These are phyloP conservation scores for Kuraishia borneana DNA, from an alignment of 805 yeast species.

Conservation along the genomic window DNA sequence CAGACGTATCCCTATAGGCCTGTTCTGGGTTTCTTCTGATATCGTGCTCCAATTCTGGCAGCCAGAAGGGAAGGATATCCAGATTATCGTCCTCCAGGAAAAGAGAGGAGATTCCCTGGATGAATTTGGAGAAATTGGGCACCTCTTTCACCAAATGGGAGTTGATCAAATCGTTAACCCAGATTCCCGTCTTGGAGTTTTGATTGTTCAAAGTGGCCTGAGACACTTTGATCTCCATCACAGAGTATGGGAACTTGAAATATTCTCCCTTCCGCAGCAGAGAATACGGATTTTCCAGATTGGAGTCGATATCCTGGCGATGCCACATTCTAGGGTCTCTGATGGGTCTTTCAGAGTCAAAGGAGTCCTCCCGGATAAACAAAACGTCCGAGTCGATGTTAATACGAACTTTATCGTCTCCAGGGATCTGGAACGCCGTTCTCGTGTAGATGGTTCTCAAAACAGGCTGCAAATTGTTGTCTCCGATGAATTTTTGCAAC, in stretches of 20 bases:
- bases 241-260: constrained; percentile 73
- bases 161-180: constrained; percentile 82
- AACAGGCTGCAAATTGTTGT: constrained; percentile 69
- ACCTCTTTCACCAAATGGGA: constrained; percentile 85
- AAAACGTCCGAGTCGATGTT: constrained; percentile 82
- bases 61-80: constrained; percentile 90
- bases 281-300: constrained; percentile 55
- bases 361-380: constrained; percentile 83
- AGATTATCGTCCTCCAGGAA: constrained; percentile 85
- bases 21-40: constrained; percentile 70
- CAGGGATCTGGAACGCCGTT: constrained; percentile 97
- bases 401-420: constrained; percentile 86
- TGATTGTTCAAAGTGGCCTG: constrained; percentile 37
- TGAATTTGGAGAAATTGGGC: constrained; percentile 84
- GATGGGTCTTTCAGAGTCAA: constrained; percentile 76
- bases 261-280: constrained; percentile 80
- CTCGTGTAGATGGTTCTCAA: constrained; percentile 80
- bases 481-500: constrained; percentile 51
- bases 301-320: constrained; percentile 79
- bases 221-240: constrained; percentile 68
- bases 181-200: constrained; percentile 34
- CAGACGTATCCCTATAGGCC: constrained; percentile 58
- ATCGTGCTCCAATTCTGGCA: constrained; percentile 77
- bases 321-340: constrained; percentile 90
- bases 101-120: constrained; percentile 85